Evolutionary conservation across 106 monocot species (phyloP).

Genomic region (Dioscorea zingiberensis): DNA sequence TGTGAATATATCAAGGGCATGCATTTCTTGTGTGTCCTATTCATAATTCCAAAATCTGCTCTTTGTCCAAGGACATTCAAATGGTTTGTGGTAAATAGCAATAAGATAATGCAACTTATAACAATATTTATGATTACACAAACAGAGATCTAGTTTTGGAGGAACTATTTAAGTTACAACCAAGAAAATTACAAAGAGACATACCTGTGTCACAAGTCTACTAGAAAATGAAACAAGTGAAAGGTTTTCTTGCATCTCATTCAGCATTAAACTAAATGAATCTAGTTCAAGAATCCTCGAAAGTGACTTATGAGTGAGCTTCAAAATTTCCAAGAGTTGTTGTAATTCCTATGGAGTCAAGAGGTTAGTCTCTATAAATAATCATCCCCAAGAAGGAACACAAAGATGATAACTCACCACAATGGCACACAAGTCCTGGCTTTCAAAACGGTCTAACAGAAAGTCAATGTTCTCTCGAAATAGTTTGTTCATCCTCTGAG

Average conservation of each 20-base stretch:
- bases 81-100: too few relatives aligned
- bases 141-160: too few relatives aligned
- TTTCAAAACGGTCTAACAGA: slow-evolving; percentile 83
- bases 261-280: slow-evolving; percentile 72
- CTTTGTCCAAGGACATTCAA: too few relatives aligned
- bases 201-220: slow-evolving; percentile 85
- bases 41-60: too few relatives aligned
- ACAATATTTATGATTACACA: too few relatives aligned
- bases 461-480: slow-evolving; percentile 91
- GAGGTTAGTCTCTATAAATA: neutral
- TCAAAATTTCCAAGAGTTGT: slow-evolving; percentile 72
- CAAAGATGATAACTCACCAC: slow-evolving; percentile 53
- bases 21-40: too few relatives aligned
- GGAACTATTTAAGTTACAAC: too few relatives aligned
- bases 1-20: too few relatives aligned
- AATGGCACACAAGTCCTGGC: slow-evolving; percentile 75
- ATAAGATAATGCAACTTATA: too few relatives aligned
- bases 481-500: slow-evolving; percentile 92
- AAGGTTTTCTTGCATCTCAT: slow-evolving; percentile 97
- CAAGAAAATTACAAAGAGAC: slow-evolving; percentile 34
- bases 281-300: slow-evolving; percentile 71
- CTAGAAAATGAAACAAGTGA: slow-evolving; percentile 97
- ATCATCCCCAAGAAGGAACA: neutral
- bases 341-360: slow-evolving; percentile 58
- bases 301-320: slow-evolving; percentile 75